Percentiles rank a stretch among this genome's conserved stretches.
phyloP scores from a whole-genome alignment of 345 rosid species.

The Camelina laxa region DNA sequence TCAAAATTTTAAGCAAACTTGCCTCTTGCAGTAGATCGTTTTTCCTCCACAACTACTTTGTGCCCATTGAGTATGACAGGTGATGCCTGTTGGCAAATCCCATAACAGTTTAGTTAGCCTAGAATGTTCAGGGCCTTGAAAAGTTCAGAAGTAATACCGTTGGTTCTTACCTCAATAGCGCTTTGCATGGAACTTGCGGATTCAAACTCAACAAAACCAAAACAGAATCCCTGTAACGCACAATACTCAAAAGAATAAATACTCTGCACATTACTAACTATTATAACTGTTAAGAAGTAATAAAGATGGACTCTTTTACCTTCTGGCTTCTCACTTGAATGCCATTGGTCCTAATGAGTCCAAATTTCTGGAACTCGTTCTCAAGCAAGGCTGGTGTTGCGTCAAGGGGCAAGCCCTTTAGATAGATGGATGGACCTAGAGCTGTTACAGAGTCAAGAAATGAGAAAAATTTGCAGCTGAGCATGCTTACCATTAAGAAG shows the following conservation, averaged over 20 bases:
- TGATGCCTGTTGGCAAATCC: constrained; percentile 61
- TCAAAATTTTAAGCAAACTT: constrained; percentile 43
- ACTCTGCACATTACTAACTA: not conserved
- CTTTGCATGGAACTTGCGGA: constrained; percentile 74
- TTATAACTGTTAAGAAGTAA: not conserved
- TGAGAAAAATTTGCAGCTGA: constrained; percentile 14
- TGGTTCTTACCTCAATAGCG: constrained; percentile 78
- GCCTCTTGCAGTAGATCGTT: constrained; percentile 92
- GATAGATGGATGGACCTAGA: constrained; percentile 83
- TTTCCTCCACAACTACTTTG: constrained; percentile 76
- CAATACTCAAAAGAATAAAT: constrained; percentile 9
- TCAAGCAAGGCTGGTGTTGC: constrained; percentile 71
- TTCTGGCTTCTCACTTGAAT: constrained; percentile 83
- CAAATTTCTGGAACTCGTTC: constrained; percentile 89
- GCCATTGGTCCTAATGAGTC: constrained; percentile 75
- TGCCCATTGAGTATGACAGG: constrained; percentile 79
- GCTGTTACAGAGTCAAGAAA: constrained; percentile 44
- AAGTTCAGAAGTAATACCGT: not conserved
- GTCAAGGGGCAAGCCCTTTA: constrained; percentile 79
- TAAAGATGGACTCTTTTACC: constrained; percentile 49
- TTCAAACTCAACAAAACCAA: constrained; percentile 98
- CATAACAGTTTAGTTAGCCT: constrained; percentile 5
- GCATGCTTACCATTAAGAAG: not conserved
- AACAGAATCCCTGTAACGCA: constrained; percentile 75
- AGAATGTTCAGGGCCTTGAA: not conserved